Percentiles rank a stretch among this genome's conserved stretches.
These are phyloP conservation scores for Cordia subcordata DNA, from an alignment of 257 asterid genomes.

Conservation along the genomic window DNA sequence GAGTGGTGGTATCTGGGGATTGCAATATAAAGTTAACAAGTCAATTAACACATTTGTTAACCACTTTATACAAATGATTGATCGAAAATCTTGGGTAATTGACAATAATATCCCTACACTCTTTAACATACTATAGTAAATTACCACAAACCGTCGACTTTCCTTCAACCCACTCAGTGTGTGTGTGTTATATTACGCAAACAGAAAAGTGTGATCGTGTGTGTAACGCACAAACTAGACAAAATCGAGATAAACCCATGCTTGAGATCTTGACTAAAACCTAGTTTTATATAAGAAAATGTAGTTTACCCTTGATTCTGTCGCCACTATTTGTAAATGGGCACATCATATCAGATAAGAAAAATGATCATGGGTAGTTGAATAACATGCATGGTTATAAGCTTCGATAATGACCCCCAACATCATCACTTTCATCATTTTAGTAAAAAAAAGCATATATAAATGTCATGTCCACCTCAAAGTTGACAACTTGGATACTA, in stretches of 20 bases:
- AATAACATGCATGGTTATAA: background rate
- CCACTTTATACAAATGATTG: too few relatives aligned
- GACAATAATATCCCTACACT: too few relatives aligned
- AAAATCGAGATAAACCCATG: background rate
- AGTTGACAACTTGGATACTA: constrained; percentile 11
- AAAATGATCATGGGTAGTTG: background rate
- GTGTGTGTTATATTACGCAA: too few relatives aligned
- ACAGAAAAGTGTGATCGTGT: too few relatives aligned
- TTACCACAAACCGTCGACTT: too few relatives aligned
- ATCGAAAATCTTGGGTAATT: too few relatives aligned
- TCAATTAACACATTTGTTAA: too few relatives aligned
- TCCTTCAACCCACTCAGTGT: too few relatives aligned
- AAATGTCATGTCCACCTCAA: constrained; percentile 4
- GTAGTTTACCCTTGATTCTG: background rate
- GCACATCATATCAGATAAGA: background rate
- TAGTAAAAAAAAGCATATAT: background rate
- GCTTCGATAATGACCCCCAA: too few relatives aligned
- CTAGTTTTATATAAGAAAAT: background rate
- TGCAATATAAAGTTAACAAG: too few relatives aligned
- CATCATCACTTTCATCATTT: constrained; percentile 11
- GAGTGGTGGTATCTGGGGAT: too few relatives aligned
- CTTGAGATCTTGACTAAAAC: background rate
- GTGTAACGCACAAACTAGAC: background rate
- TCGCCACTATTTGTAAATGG: constrained; percentile 4
- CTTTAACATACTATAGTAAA: too few relatives aligned